phyloP scores from a whole-genome alignment of 2,329 filamentous ascomycete genomes.

The Immersiporthe knoxdaviesiana region DNA sequence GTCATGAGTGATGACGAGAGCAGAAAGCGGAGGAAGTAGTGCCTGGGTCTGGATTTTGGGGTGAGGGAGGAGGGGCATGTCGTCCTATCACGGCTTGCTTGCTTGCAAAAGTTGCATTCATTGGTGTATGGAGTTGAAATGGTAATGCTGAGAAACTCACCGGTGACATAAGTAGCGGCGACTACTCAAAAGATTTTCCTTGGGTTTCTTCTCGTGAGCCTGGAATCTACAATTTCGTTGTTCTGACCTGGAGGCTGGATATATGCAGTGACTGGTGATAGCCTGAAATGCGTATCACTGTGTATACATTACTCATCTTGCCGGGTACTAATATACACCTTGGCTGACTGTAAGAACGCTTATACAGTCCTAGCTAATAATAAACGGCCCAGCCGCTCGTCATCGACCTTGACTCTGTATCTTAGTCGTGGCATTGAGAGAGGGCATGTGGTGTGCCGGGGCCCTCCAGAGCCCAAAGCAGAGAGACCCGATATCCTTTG shows the following conservation, averaged over 20 bases:
- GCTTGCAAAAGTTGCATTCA: constrained; percentile 21
- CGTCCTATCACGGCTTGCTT: constrained; percentile 1
- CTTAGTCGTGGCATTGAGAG: neutral
- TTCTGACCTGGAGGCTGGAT: neutral
- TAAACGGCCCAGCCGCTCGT: neutral
- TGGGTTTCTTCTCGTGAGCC: neutral
- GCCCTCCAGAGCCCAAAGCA: neutral
- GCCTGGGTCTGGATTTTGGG: neutral
- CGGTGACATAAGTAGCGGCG: constrained; percentile 7
- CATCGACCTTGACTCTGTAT: neutral
- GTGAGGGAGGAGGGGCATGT: neutral
- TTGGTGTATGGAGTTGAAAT: constrained; percentile 28
- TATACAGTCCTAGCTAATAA: neutral
- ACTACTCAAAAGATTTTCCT: neutral
- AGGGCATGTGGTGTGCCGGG: neutral
- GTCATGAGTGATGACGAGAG: constrained; percentile 50
- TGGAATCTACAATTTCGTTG: neutral
- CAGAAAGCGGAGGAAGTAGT: constrained; percentile 44
- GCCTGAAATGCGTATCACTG: neutral
- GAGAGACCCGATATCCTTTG: neutral
- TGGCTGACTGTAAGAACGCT: neutral
- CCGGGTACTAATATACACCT: neutral
- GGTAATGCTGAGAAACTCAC: constrained; percentile 1
- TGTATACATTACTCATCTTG: neutral
- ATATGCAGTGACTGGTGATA: neutral